These are phyloP conservation scores for Botryotinia calthae DNA, from an alignment of 2,329 filamentous ascomycete genomes.

Conservation along the genomic window DNA sequence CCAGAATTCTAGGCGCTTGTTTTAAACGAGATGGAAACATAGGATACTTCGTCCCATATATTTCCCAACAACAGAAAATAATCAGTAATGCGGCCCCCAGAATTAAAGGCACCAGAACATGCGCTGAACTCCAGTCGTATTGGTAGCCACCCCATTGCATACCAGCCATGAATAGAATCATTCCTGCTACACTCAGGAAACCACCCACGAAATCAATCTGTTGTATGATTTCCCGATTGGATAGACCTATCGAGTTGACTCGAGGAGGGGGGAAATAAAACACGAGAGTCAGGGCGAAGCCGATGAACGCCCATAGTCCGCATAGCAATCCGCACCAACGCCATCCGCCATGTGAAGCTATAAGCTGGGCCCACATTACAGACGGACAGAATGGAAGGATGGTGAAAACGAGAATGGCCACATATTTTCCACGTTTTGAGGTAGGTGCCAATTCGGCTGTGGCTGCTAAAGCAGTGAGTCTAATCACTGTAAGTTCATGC, in stretches of 20 bases:
- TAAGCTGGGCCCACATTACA: constrained; percentile 58
- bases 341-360: constrained; percentile 49
- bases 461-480: constrained; percentile 62
- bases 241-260: constrained; percentile 43
- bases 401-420: constrained; percentile 57
- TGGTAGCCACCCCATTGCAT: constrained; percentile 57
- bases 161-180: constrained; percentile 52
- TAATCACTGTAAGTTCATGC: constrained; percentile 44
- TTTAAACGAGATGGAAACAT: constrained; percentile 53
- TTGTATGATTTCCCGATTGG: constrained; percentile 41
- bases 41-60: constrained; percentile 49
- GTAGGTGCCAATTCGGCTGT: constrained; percentile 67
- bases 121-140: constrained; percentile 53
- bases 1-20: constrained; percentile 50
- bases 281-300: constrained; percentile 49
- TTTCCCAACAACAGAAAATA: constrained; percentile 53
- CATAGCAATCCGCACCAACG: constrained; percentile 54
- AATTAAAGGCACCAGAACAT: constrained; percentile 54
- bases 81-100: constrained; percentile 48
- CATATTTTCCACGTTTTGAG: constrained; percentile 60
- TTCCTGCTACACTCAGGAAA: constrained; percentile 48
- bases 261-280: constrained; percentile 55
- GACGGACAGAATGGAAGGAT: constrained; percentile 61
- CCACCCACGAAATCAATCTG: constrained; percentile 53
- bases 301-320: constrained; percentile 52